Conservation (phyloP, 1,139 yeast genomes). For the Meyerozyma guilliermondii region DNA sequence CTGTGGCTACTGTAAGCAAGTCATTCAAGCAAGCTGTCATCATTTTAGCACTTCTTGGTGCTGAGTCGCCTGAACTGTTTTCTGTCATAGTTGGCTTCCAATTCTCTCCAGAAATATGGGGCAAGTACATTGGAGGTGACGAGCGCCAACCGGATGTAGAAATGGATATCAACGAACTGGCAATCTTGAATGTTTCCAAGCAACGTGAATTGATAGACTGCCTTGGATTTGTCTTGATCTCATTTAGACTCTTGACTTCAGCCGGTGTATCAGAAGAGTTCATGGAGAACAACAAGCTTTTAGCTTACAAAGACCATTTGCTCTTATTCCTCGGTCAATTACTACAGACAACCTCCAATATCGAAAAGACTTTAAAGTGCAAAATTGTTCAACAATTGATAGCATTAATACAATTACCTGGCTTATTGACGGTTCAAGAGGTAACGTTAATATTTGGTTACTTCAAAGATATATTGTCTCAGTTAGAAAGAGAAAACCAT, state of each 20-base stretch:
- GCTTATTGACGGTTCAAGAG: constrained; percentile 50
- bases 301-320: constrained; percentile 56
- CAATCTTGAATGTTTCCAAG: constrained; percentile 42
- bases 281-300: constrained; percentile 20
- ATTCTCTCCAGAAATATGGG: constrained; percentile 32
- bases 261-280: constrained; percentile 20
- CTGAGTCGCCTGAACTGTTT: constrained; percentile 32
- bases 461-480: constrained; percentile 52
- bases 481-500: constrained; percentile 32
- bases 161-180: constrained; percentile 20
- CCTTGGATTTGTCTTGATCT: constrained; percentile 46
- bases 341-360: constrained; percentile 58
- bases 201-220: constrained; percentile 60
- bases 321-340: constrained; percentile 62
- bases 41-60: constrained; percentile 54
- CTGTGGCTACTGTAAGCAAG: constrained; percentile 48
- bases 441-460: constrained; percentile 59
- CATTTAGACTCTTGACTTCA: constrained; percentile 18
- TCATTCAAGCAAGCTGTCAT: constrained; percentile 55
- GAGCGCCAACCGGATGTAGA: constrained; percentile 6
- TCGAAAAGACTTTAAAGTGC: constrained; percentile 65
- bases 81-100: constrained; percentile 37
- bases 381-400: constrained; percentile 62
- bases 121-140: constrained; percentile 27
- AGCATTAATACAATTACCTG: constrained; percentile 42